Percentiles rank a stretch among this genome's conserved stretches.
These are phyloP conservation scores for Lipomyces orientalis DNA, from an alignment of 805 yeast genomes.

Conservation along the genomic window DNA sequence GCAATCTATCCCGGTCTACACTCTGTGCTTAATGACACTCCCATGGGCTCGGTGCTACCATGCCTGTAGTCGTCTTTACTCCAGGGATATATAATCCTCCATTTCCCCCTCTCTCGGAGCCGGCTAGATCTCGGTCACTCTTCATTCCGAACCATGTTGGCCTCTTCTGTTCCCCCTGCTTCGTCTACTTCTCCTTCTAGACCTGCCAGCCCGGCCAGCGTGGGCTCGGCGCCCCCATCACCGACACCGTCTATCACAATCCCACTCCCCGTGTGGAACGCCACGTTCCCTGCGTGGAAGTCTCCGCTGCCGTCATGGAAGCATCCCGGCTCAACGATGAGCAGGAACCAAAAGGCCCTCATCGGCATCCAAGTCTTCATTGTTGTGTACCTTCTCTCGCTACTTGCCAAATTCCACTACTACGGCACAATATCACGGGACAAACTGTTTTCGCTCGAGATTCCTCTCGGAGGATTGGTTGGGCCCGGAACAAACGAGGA, in stretches of 20 bases:
- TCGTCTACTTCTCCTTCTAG: not conserved
- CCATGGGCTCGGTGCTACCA: no score
- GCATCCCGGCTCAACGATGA: not conserved
- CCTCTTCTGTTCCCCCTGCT: not conserved
- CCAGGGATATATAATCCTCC: not conserved
- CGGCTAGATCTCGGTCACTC: not conserved
- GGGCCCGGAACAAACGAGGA: not conserved
- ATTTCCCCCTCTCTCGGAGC: not conserved
- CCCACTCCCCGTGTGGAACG: not conserved
- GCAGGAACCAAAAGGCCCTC: constrained; percentile 2
- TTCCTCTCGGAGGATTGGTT: constrained; percentile 9
- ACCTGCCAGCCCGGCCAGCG: not conserved
- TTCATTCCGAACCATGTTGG: not conserved
- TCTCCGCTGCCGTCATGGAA: not conserved
- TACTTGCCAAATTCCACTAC: constrained; percentile 18
- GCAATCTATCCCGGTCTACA: not conserved
- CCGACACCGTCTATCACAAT: constrained; percentile 1
- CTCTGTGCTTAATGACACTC: not conserved
- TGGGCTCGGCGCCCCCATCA: not conserved
- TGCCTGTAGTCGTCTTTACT: not conserved
- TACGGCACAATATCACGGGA: constrained; percentile 21
- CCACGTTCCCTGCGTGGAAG: not conserved
- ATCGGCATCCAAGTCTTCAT: constrained; percentile 14
- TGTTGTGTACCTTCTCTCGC: constrained; percentile 22
- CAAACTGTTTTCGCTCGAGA: constrained; percentile 16